These are phyloP conservation scores for Mortierella sp. DNA, from an alignment of 371 early-diverging fungal genomes.

Conservation along the genomic window DNA sequence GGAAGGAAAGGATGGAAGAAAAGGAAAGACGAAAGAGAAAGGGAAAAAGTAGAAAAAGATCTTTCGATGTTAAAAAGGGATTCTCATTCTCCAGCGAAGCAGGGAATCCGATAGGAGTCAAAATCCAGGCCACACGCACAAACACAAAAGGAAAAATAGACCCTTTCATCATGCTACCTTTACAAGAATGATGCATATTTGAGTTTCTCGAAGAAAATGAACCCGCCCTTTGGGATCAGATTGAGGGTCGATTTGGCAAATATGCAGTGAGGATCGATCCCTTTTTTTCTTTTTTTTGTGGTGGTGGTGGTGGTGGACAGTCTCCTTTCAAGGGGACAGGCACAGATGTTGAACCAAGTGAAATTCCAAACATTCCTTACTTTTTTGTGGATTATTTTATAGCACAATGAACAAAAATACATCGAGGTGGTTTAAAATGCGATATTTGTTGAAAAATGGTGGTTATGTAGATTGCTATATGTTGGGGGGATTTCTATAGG, in stretches of 20 bases:
- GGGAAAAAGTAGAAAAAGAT: not conserved
- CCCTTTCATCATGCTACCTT: not conserved
- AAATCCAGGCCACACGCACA: not conserved
- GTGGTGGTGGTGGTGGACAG: not conserved
- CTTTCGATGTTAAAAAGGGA: not conserved
- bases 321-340: not conserved
- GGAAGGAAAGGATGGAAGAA: not conserved
- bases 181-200: not conserved
- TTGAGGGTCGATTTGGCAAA: not conserved
- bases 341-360: not conserved
- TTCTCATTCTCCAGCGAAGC: constrained; percentile 10
- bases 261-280: not conserved
- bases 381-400: not conserved
- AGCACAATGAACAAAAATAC: not conserved
- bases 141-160: too few species aligned
- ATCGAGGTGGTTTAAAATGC: not conserved
- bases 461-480: not conserved
- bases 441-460: not conserved
- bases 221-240: not conserved
- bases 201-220: constrained; percentile 3
- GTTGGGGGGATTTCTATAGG: not conserved
- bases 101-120: not conserved
- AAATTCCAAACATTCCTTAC: constrained; percentile 16
- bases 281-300: not conserved
- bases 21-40: not conserved